phyloP scores from a whole-genome alignment of 371 early-diverging fungal species.

The Basidiobolus meristosporus region DNA sequence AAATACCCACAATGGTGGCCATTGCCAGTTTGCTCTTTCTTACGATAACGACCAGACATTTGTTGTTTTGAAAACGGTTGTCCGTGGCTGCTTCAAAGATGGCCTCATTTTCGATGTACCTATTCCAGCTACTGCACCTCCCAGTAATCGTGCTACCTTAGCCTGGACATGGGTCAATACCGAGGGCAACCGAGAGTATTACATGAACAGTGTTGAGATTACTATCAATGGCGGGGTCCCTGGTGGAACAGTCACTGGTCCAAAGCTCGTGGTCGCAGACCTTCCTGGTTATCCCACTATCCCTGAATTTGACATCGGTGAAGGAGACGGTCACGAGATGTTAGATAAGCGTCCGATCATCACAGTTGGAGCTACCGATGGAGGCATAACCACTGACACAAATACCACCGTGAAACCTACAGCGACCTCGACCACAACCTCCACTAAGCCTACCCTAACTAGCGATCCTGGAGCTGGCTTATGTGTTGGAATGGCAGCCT shows the following conservation, averaged over 20 bases:
- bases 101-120: background rate
- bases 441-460: no score
- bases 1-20: constrained; percentile 3
- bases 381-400: background rate
- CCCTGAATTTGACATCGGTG: constrained; percentile 17
- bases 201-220: constrained; percentile 51
- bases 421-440: no score
- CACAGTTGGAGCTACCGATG: constrained; percentile 9
- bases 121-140: background rate
- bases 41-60: constrained; percentile 7
- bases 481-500: no score
- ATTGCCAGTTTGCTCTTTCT: constrained; percentile 4
- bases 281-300: constrained; percentile 11
- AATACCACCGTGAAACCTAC: no score
- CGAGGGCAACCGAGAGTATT: constrained; percentile 33
- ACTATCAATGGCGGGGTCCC: constrained; percentile 10
- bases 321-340: constrained; percentile 14
- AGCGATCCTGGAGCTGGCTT: no score
- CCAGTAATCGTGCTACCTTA: constrained; percentile 11
- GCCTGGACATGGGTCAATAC: constrained; percentile 50
- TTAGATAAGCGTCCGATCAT: constrained; percentile 10
- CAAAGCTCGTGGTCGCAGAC: constrained; percentile 25
- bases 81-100: background rate
- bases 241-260: constrained; percentile 17
- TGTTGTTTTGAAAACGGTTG: constrained; percentile 2